Conservation (phyloP, 1,139 yeast genomes). For the Kodamaea suecica region DNA sequence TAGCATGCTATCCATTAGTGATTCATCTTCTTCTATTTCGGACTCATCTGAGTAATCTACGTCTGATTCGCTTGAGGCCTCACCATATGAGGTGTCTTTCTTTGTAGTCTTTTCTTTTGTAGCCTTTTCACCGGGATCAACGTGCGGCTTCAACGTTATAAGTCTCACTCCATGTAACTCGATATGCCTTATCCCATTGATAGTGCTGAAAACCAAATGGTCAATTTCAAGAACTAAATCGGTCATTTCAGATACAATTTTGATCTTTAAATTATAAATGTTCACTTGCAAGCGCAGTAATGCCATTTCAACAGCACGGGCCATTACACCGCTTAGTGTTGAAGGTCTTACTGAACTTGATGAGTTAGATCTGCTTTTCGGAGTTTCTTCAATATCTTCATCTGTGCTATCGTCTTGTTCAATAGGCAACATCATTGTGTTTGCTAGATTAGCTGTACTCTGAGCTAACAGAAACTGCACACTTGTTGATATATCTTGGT, state of each 20-base stretch:
- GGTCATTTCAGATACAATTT: constrained; percentile 50
- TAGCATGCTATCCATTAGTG: constrained; percentile 57
- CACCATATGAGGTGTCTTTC: neutral
- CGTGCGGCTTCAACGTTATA: constrained; percentile 36
- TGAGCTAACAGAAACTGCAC: constrained; percentile 53
- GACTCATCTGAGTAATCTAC: constrained; percentile 16
- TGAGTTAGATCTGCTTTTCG: constrained; percentile 6
- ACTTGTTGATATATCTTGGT: constrained; percentile 28
- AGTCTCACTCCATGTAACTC: constrained; percentile 34
- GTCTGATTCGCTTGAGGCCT: constrained; percentile 2
- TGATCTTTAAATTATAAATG: constrained; percentile 42
- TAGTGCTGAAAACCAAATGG: constrained; percentile 36
- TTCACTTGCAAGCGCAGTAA: constrained; percentile 56
- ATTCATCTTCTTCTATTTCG: constrained; percentile 23
- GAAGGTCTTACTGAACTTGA: constrained; percentile 20
- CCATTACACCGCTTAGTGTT: constrained; percentile 54
- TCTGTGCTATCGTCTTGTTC: constrained; percentile 16
- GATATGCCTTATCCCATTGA: constrained; percentile 47
- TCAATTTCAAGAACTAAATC: constrained; percentile 45
- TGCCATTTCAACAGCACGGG: constrained; percentile 66
- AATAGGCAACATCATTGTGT: constrained; percentile 45
- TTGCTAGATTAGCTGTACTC: constrained; percentile 63
- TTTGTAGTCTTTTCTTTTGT: constrained; percentile 9
- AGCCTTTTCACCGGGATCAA: constrained; percentile 28
- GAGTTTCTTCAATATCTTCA: constrained; percentile 14